phyloP scores from a whole-genome alignment of 305 asterid species.

The Solanum hybrid region DNA sequence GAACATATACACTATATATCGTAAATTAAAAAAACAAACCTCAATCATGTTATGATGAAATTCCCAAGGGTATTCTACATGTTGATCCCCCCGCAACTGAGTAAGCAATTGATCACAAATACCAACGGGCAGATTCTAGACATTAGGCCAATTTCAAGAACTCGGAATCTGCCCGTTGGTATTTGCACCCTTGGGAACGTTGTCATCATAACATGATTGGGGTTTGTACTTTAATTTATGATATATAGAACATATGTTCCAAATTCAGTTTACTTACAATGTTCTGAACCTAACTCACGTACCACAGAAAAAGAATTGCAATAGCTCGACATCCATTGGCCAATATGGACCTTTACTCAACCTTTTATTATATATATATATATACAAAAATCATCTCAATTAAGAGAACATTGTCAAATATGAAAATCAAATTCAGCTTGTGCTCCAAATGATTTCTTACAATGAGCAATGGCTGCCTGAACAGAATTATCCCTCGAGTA shows the following conservation, averaged over 20 bases:
- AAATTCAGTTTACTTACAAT: no score
- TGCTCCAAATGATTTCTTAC: constrained; percentile 21
- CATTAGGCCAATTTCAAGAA: no score
- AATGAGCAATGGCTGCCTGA: constrained; percentile 31
- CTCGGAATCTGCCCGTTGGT: no score
- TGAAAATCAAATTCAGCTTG: not conserved
- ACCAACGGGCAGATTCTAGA: not conserved
- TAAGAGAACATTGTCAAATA: not conserved
- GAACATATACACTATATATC: no score
- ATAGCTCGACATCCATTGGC: not conserved
- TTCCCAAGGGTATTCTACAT: no score
- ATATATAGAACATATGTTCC: no score
- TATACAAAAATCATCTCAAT: not conserved
- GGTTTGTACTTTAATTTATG: no score
- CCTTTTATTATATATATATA: not conserved
- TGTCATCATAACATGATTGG: no score
- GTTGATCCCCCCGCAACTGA: not conserved
- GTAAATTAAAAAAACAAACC: no score
- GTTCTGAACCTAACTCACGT: no score
- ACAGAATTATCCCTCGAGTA: constrained; percentile 14
- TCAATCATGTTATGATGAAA: no score
- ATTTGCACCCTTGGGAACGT: no score
- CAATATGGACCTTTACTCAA: not conserved
- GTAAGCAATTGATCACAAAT: not conserved
- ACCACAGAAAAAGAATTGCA: not conserved